phyloP scores from a whole-genome alignment of 805 yeast genomes.

The Ogataea methanolica region DNA sequence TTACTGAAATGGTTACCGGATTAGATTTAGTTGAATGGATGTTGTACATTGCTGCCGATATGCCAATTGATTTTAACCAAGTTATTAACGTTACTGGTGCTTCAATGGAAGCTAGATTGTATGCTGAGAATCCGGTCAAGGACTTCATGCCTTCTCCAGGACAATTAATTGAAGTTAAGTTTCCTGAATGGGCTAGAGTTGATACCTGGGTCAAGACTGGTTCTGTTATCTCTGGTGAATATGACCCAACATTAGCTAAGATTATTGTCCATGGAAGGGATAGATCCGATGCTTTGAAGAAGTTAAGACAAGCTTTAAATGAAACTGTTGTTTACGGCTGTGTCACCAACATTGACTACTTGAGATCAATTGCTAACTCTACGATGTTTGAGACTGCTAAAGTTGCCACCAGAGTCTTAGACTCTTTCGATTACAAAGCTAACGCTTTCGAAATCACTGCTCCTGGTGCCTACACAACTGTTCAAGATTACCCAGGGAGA shows the following conservation, averaged over 20 bases:
- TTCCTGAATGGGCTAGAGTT: slow-evolving; percentile 89
- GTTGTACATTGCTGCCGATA: slow-evolving; percentile 86
- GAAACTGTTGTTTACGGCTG: slow-evolving; percentile 90
- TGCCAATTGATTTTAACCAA: slow-evolving; percentile 71
- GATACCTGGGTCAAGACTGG: slow-evolving; percentile 95
- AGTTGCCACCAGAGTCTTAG: slow-evolving; percentile 85
- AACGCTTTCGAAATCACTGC: slow-evolving; percentile 77
- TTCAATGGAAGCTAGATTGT: slow-evolving; percentile 93
- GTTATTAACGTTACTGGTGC: slow-evolving; percentile 70
- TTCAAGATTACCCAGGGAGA: slow-evolving; percentile 95
- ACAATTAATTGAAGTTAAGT: slow-evolving; percentile 74
- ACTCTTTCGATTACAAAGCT: slow-evolving; percentile 73
- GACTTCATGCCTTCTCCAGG: slow-evolving; percentile 97
- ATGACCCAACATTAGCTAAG: slow-evolving; percentile 94
- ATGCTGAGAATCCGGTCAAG: slow-evolving; percentile 95
- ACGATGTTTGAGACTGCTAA: slow-evolving; percentile 77
- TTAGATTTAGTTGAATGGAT: slow-evolving; percentile 96
- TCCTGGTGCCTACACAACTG: slow-evolving; percentile 95
- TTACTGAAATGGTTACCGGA: slow-evolving; percentile 94
- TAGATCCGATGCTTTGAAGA: slow-evolving; percentile 76
- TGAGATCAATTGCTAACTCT: slow-evolving; percentile 80
- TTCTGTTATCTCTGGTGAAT: slow-evolving; percentile 82
- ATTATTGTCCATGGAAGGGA: slow-evolving; percentile 92
- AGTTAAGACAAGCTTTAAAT: slow-evolving; percentile 73
- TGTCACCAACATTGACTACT: slow-evolving; percentile 83